Base-by-base conservation (phyloP, 1,284 basidiomycete species). In the Somion occarium region DNA sequence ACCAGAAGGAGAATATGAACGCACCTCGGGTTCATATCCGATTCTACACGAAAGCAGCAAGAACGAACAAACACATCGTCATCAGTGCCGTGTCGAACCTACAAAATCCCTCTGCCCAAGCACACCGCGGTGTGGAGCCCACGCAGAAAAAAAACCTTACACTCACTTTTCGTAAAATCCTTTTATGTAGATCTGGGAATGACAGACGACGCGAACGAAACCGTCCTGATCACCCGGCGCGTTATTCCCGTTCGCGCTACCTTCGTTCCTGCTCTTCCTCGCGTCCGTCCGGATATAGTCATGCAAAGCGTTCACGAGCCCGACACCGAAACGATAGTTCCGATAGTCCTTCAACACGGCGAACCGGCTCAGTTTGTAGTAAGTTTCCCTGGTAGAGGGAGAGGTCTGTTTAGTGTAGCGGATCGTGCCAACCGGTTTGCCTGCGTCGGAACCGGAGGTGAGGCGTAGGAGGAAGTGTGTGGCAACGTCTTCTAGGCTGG, bases 91-190 rank as follows among this genome's bases (percentile, higher is more conserved):
- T n/a, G n/a, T n/a, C 3, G 19, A 34, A 19, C 15, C 30, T 34
- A 34, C 30, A 15, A 34, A n/a, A 34, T 34, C 30, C 30, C 30
- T 34, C 15, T 34, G 30, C 30, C 30, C 30, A 34, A 34, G 30
- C 30, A 34, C 30, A 34, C 7, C 30, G 15, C 15, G 30, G 30
- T 15, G 30, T 34, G 30, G 30, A 34, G 30, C 30, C 15, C 30
- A 7, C 19, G 20, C 19, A 23, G 23, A 15, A 19, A 22, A 43
- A 23, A 43, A 22, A 11, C 19, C 19, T 23, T 43, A 43, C 20
- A 70, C 82, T 66, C 68, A 89, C 88, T 78, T 87, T 64, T 76
- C 73, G 64, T 91, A 91, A 67, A 91, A 91, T 7, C 68, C 74
- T 63, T 78, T 84, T 49, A 77, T 84, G 42, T 76, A 76, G 27